Conservation (phyloP, 345 rosid genomes). For the Citrus reticulata region DNA sequence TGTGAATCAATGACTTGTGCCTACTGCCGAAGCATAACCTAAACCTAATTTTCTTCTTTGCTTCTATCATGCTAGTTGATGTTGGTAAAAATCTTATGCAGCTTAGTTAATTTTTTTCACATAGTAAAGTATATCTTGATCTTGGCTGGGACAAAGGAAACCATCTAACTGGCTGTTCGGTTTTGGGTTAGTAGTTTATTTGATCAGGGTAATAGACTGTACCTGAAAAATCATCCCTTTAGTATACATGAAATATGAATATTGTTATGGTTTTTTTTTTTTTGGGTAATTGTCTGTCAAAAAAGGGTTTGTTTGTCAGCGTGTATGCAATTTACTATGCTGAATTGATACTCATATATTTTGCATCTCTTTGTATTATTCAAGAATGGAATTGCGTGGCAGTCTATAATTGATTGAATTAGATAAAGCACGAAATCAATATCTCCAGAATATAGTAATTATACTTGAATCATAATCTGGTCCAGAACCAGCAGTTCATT, state of each 20-base stretch:
- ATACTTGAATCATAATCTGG: not conserved
- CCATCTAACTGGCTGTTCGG: not conserved
- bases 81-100: not conserved
- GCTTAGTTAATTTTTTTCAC: too few species aligned
- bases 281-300: not conserved
- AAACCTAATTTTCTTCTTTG: not conserved
- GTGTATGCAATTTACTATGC: not conserved
- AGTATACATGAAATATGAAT: not conserved
- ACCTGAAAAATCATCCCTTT: not conserved
- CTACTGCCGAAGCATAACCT: not conserved
- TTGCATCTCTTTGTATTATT: not conserved
- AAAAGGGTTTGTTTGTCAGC: too few species aligned
- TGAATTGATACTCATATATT: not conserved
- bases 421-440: not conserved
- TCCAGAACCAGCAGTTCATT: not conserved
- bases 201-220: not conserved
- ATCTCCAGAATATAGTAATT: not conserved
- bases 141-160: not conserved
- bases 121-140: not conserved
- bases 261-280: not conserved
- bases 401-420: not conserved
- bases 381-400: not conserved
- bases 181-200: not conserved
- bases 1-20: not conserved
- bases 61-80: not conserved